These are phyloP conservation scores for Lathyrus aphaca DNA, from an alignment of 306 rosid species.

Conservation along the genomic window DNA sequence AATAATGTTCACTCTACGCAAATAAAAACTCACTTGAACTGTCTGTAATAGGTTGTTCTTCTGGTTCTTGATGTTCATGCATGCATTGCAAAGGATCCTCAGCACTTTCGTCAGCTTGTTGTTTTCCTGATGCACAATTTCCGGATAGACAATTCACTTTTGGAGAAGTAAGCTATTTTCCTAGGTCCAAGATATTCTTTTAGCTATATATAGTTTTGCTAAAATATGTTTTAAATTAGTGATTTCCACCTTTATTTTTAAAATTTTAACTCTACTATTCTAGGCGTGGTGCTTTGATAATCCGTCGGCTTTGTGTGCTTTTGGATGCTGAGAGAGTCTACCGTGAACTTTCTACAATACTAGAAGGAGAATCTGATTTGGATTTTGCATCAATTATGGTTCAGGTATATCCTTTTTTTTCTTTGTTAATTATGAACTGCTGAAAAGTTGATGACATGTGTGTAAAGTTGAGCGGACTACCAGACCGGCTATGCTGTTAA, in stretches of 20 bases:
- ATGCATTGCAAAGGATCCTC: slow-evolving; percentile 83
- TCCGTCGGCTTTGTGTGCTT: slow-evolving; percentile 93
- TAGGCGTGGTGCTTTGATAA: slow-evolving; percentile 97
- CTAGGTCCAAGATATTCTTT: slow-evolving; percentile 22
- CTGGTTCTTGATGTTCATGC: slow-evolving; percentile 97
- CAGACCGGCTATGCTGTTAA: no score
- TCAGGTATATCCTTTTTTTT: slow-evolving; percentile 68
- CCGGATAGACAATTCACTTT: slow-evolving; percentile 74
- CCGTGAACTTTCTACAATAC: slow-evolving; percentile 81
- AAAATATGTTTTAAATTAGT: slow-evolving; percentile 32
- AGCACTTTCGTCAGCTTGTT: slow-evolving; percentile 84
- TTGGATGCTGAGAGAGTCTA: slow-evolving; percentile 93
- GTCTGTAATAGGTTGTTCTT: slow-evolving; percentile 77
- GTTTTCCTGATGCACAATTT: slow-evolving; percentile 83
- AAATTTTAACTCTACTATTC: slow-evolving; percentile 17
- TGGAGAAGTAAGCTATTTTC: slow-evolving; percentile 75
- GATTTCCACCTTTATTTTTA: slow-evolving; percentile 20
- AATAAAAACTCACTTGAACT: not conserved
- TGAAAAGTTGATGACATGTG: slow-evolving; percentile 24
- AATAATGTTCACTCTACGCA: slow-evolving; percentile 6
- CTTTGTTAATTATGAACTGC: slow-evolving; percentile 17
- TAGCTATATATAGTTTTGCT: not conserved
- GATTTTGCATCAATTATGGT: slow-evolving; percentile 94
- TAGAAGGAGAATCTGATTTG: slow-evolving; percentile 84
- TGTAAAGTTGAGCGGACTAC: not conserved